Evolutionary conservation across 2,329 filamentous ascomycete species (phyloP).

Genomic region (Stachybotrys chlorohalonatus): DNA sequence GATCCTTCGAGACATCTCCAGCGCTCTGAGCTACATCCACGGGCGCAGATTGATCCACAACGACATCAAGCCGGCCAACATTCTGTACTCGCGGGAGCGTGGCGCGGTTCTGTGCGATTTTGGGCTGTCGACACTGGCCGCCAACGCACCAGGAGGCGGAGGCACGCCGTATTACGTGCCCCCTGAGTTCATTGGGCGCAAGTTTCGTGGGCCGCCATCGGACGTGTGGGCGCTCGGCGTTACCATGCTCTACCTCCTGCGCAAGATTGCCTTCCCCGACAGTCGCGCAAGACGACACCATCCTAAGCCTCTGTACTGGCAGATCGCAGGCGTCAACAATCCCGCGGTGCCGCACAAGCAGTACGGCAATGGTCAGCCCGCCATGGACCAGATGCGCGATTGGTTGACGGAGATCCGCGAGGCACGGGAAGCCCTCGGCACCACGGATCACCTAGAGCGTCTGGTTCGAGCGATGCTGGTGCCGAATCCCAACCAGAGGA

Average conservation of each 20-base stretch:
- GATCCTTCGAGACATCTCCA: conserved; percentile 44
- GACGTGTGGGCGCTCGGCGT: conserved; percentile 53
- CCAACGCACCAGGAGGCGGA: conserved; percentile 37
- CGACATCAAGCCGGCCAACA: conserved; percentile 55
- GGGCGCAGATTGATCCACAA: conserved; percentile 46
- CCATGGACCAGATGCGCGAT: conserved; percentile 43
- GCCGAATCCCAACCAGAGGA: conserved; percentile 39
- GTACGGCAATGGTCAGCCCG: conserved; percentile 27
- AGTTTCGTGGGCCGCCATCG: conserved; percentile 42
- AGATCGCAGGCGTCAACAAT: conserved; percentile 47
- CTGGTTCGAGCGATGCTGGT: conserved; percentile 46
- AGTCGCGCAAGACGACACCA: conserved; percentile 36
- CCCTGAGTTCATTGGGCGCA: conserved; percentile 49
- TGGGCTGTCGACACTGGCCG: conserved; percentile 41
- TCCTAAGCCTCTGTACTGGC: conserved; percentile 45
- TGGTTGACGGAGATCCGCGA: conserved; percentile 47
- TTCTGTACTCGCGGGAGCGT: conserved; percentile 48
- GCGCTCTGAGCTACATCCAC: conserved; percentile 48
- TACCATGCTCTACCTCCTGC: conserved; percentile 51
- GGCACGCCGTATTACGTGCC: conserved; percentile 55
- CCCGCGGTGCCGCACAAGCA: conserved; percentile 19
- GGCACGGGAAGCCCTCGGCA: conserved; percentile 35
- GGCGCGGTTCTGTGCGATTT: conserved; percentile 54
- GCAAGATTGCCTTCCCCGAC: conserved; percentile 47
- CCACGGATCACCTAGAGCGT: conserved; percentile 38